phyloP scores from a whole-genome alignment of 257 asterid genomes.

The Paulownia fortunei region DNA sequence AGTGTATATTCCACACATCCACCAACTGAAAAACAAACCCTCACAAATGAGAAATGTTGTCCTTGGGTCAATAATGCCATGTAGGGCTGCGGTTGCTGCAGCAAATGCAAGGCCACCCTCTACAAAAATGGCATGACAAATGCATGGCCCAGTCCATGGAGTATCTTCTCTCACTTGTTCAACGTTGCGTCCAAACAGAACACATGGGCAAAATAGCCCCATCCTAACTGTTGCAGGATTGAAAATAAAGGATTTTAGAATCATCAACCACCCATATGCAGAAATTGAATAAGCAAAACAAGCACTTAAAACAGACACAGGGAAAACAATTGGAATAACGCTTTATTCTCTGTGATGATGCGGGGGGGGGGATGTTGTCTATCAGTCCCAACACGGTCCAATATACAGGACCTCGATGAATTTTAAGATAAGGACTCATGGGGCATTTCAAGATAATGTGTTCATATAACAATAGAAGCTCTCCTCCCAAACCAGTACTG shows the following conservation, averaged over 20 bases:
- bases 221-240: conserved; percentile 61
- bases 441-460: not conserved
- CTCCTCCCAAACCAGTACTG: not conserved
- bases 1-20: conserved; percentile 99
- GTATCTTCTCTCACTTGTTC: conserved; percentile 87
- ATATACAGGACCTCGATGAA: not conserved
- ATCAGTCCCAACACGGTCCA: not conserved
- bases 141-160: conserved; percentile 90
- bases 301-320: not conserved
- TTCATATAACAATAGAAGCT: not conserved
- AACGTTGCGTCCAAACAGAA: conserved; percentile 85
- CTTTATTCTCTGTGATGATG: not conserved
- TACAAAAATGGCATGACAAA: conserved; percentile 87
- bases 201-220: conserved; percentile 98
- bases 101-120: conserved; percentile 93
- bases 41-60: conserved; percentile 82
- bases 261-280: conserved; percentile 22
- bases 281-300: conserved; percentile 16
- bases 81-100: conserved; percentile 69
- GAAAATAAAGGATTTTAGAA: conserved; percentile 19
- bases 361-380: too few species aligned
- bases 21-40: conserved; percentile 96
- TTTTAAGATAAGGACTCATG: not conserved
- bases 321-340: not conserved
- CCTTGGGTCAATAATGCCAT: conserved; percentile 88